A percentile compares a stretch with the other conserved stretches of the same genome.
phyloP scores from a whole-genome alignment of 257 asterid species.

The Jacaranda copaia region DNA sequence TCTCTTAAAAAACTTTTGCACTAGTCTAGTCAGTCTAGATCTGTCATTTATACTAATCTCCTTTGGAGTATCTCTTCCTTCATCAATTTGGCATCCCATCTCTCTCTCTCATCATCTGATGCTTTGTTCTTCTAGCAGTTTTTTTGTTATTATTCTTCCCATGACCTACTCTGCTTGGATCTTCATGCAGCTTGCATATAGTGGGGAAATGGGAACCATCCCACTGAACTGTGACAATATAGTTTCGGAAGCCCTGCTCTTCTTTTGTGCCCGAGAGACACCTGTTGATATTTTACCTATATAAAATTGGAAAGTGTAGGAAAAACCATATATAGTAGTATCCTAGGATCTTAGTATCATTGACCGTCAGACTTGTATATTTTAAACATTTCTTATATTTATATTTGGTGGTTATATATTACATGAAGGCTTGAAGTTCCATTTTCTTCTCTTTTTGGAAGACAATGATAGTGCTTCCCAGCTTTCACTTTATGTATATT shows the following conservation, averaged over 20 bases:
- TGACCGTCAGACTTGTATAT: neutral
- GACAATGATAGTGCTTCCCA: constrained; percentile 54
- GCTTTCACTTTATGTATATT: constrained; percentile 47
- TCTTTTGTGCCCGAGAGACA: neutral
- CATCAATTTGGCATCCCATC: constrained; percentile 23
- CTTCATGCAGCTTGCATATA: constrained; percentile 22
- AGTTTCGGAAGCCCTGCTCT: neutral
- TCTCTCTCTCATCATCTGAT: constrained; percentile 18
- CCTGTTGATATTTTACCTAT: constrained; percentile 7
- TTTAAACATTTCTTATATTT: neutral
- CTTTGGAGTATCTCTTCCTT: neutral
- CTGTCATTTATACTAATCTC: constrained; percentile 40
- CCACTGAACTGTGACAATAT: constrained; percentile 13
- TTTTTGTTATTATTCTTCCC: constrained; percentile 2
- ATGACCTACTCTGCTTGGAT: constrained; percentile 28
- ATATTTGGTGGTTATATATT: neutral
- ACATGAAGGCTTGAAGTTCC: constrained; percentile 19
- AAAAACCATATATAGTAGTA: constrained; percentile 29
- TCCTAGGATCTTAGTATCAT: constrained; percentile 26
- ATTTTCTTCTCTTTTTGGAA: constrained; percentile 37
- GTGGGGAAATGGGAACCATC: constrained; percentile 33
- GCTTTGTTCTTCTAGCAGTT: constrained; percentile 22
- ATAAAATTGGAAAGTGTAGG: constrained; percentile 20
- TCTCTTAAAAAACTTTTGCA: constrained; percentile 44
- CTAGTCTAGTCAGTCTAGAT: constrained; percentile 26